Evolutionary conservation across 2,329 filamentous ascomycete species (phyloP).

Genomic region (Trichoderma breve): DNA sequence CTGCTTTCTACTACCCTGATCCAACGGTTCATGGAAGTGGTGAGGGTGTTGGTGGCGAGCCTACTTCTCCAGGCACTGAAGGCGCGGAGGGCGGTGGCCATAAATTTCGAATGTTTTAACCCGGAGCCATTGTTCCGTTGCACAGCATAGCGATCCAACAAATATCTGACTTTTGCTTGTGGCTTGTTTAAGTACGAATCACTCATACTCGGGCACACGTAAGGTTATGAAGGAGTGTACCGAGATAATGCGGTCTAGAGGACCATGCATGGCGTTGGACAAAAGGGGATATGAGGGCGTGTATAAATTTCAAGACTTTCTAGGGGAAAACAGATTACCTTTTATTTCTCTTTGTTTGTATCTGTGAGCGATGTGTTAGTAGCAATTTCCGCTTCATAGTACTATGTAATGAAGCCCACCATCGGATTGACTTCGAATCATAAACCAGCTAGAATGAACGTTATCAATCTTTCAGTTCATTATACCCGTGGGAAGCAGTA

Average conservation of each 20-base stretch:
- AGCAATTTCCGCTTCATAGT: neutral
- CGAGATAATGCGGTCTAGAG: neutral
- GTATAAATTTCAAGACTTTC: neutral
- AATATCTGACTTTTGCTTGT: neutral
- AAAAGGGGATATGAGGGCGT: neutral
- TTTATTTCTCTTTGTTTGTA: neutral
- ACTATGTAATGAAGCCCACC: neutral
- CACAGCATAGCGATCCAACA: neutral
- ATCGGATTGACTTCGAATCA: neutral
- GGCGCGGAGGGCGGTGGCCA: neutral
- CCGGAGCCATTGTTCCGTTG: neutral
- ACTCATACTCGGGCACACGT: neutral
- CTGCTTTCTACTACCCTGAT: conserved; percentile 57
- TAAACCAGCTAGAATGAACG: neutral
- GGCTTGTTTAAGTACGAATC: neutral
- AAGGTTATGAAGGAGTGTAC: neutral
- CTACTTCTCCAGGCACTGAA: neutral
- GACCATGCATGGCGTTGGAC: neutral
- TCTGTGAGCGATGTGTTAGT: neutral
- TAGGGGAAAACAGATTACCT: neutral
- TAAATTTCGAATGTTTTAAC: neutral
- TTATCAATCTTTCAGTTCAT: neutral
- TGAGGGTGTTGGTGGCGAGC: neutral
- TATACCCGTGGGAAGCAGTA: neutral
- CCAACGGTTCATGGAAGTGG: conserved; percentile 27